Percentiles rank a stretch among this genome's conserved stretches.
These are phyloP conservation scores for Thecaphora frezii DNA, from an alignment of 1,284 basidiomycete species.

Conservation along the genomic window DNA sequence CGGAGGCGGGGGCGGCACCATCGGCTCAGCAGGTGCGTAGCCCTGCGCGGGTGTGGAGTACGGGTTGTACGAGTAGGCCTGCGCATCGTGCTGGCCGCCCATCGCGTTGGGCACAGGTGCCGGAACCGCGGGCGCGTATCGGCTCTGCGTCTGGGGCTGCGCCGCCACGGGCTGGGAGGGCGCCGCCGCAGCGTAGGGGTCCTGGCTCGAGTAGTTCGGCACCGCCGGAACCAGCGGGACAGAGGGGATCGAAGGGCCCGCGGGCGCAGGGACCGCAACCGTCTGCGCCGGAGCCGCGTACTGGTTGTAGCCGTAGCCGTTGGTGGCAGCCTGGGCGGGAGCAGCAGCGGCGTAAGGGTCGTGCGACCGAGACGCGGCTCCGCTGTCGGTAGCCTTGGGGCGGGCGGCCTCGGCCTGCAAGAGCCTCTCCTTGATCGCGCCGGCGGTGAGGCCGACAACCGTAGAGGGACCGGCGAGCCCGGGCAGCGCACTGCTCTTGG, in stretches of 20 bases:
- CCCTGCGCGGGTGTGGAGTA: conserved; percentile 54
- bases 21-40: conserved; percentile 41
- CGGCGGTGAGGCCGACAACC: neutral
- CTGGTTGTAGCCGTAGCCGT: conserved; percentile 30
- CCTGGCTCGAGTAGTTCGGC: conserved; percentile 9
- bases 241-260: conserved; percentile 15
- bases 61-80: conserved; percentile 16
- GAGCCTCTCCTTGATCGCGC: conserved; percentile 37
- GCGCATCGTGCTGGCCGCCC: conserved; percentile 15
- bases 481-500: conserved; percentile 14
- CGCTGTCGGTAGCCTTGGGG: conserved; percentile 18
- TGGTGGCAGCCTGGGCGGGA: conserved; percentile 3
- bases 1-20: conserved; percentile 59
- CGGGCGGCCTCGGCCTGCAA: conserved; percentile 39
- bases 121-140: conserved; percentile 63
- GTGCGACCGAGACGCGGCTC: conserved; percentile 7
- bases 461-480: conserved; percentile 7
- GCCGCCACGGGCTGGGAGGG: conserved; percentile 60
- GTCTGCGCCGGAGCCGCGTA: conserved; percentile 10
- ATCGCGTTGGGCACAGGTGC: conserved; percentile 18
- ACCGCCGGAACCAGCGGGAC: conserved; percentile 25
- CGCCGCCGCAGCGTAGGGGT: conserved; percentile 23
- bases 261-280: conserved; percentile 6
- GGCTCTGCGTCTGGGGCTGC: conserved; percentile 33
- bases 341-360: conserved; percentile 7